Evolutionary conservation across 2,329 filamentous ascomycete species (phyloP), one percentile per base, ranked within the genome.

Genomic region (Colletotrichum sp.): DNA sequence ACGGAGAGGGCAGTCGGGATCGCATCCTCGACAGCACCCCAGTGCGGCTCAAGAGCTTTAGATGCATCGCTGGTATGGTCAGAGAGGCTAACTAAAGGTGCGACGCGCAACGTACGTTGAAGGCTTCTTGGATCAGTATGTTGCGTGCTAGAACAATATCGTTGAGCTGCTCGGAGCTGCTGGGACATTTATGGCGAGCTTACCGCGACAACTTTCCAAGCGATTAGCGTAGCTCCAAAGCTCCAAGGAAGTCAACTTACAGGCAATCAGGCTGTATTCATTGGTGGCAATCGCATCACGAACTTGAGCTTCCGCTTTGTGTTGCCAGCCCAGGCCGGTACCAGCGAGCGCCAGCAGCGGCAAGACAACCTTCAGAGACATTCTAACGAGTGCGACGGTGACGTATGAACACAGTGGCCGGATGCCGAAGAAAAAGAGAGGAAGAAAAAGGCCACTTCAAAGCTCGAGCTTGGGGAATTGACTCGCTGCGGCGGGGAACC

Each of bases 41-140:
- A 87, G 83, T 86, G 83, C 26, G 80, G 34, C 59, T 86, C 84
- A 18, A 87, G 79, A 12, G 79, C 76, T 77, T 82, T 79, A 62
- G 83, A 83, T 10, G 80, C 70, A 7, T 81, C 76, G 55, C 85
- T 86, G 70, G 21, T 24, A 6, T 10, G 26, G 32, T 76, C 10
- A 76, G 52, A 26, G 10, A 28, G 4, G 15, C 6, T 16, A 1
- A 8, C 15, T 3, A 16, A 39, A 39, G 6, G 18, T 1, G 30
- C 4, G 30, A 0, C 12, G 26, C 16, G 3, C 5, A 9, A 28
- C 71, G 16, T 76, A 76, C 73, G 26, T 59, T 10, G 64, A 69
- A 13, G 73, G 64, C 73, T 76, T 59, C 4, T 24, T 18, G 9
- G 24, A 13, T 76, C 76, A 49, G 70, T 49, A 30, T 60, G 28